Conservation (phyloP, 192 early-diverging fungal species). For the Paraglomus occultum region DNA sequence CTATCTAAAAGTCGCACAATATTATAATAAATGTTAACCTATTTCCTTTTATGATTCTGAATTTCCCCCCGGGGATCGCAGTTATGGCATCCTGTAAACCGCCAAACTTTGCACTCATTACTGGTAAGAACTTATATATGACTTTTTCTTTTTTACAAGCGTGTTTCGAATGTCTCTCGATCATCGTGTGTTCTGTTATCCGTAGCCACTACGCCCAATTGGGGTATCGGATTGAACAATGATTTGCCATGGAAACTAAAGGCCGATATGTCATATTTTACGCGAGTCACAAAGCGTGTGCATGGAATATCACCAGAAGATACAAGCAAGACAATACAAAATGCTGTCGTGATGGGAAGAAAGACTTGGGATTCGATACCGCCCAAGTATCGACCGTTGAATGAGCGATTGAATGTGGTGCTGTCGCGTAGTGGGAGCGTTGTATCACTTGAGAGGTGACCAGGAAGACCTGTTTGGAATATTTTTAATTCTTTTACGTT, state of each 20-base stretch:
- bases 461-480: slow-evolving; percentile 22
- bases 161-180: no score
- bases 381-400: slow-evolving; percentile 73
- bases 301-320: background rate
- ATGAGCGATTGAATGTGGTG: slow-evolving; percentile 79
- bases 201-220: slow-evolving; percentile 9
- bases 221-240: slow-evolving; percentile 74
- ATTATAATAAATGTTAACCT: no score
- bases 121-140: no score
- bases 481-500: slow-evolving; percentile 1
- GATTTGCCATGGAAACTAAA: slow-evolving; percentile 84
- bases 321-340: slow-evolving; percentile 31
- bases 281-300: slow-evolving; percentile 55
- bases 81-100: no score
- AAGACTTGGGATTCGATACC: slow-evolving; percentile 95
- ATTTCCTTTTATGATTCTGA: no score
- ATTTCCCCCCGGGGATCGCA: no score
- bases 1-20: no score
- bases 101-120: no score
- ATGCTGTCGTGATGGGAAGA: slow-evolving; percentile 93
- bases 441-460: slow-evolving; percentile 1
- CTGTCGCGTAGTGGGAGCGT: slow-evolving; percentile 58
- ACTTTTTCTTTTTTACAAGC: no score
- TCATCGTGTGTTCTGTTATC: no score
- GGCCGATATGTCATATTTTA: slow-evolving; percentile 86